These are phyloP conservation scores for Silene conica DNA, from an alignment of 148 eudicot species.

Conservation along the genomic window DNA sequence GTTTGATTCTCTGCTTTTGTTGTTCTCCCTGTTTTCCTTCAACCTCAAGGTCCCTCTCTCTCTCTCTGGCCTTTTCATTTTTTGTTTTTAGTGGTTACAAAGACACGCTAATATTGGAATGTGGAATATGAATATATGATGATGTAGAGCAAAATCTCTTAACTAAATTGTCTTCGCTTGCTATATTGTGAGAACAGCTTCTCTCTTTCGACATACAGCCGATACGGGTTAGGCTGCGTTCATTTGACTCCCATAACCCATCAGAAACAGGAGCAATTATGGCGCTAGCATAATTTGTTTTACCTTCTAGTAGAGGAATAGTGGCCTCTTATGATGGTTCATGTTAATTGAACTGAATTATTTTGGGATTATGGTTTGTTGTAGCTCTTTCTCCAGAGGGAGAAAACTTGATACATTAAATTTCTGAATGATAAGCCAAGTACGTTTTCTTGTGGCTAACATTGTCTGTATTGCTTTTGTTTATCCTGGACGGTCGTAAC, in stretches of 20 bases:
- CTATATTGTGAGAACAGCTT: background rate
- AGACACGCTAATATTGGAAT: background rate
- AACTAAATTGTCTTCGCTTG: background rate
- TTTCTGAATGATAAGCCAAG: background rate
- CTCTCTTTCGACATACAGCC: background rate
- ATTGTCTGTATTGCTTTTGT: background rate
- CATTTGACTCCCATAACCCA: background rate
- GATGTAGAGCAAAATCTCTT: background rate
- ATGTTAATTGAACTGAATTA: background rate
- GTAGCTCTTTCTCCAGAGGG: background rate
- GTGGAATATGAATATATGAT: background rate
- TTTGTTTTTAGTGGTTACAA: background rate
- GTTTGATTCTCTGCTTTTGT: background rate
- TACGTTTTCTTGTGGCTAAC: background rate
- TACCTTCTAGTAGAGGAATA: background rate
- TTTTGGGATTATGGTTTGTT: slow-evolving; percentile 2
- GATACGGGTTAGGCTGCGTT: background rate
- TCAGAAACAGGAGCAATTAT: background rate
- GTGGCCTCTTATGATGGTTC: background rate
- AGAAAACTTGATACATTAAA: background rate
- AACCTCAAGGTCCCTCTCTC: background rate
- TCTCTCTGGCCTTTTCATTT: background rate
- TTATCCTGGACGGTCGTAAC: background rate
- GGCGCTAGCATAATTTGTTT: background rate
- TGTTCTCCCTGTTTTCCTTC: background rate